Percentiles rank a stretch among this genome's conserved stretches.
phyloP scores from a whole-genome alignment of 2,329 filamentous ascomycete species.

The Colletotrichum falcatum region DNA sequence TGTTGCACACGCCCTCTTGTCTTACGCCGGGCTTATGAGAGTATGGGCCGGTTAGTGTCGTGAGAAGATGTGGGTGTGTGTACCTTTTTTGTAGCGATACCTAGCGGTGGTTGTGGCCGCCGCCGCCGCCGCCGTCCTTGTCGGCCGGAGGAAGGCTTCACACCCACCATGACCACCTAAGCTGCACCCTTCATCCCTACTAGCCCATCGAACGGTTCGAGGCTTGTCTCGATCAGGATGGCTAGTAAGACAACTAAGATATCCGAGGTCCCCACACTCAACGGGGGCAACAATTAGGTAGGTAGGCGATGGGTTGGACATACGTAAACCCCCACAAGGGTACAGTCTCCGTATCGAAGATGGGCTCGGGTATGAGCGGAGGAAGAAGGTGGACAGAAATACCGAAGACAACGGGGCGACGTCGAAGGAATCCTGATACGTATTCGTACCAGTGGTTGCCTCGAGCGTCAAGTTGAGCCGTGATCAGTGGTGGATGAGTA shows the following conservation, averaged over 20 bases:
- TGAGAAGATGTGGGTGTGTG: conserved; percentile 2
- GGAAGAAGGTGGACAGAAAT: background rate
- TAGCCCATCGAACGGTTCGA: conserved; percentile 37
- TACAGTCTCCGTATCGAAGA: conserved; percentile 8
- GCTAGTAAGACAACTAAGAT: conserved; percentile 24
- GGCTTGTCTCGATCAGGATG: conserved; percentile 35
- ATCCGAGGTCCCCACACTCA: conserved; percentile 28
- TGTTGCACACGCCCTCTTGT: conserved; percentile 26
- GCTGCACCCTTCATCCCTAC: conserved; percentile 34
- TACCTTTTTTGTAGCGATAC: conserved; percentile 4
- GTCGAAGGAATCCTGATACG: background rate
- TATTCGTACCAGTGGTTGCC: background rate
- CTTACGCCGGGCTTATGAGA: conserved; percentile 15
- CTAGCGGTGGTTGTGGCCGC: background rate
- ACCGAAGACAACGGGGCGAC: background rate
- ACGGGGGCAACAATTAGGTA: conserved; percentile 23
- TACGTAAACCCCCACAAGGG: conserved; percentile 27
- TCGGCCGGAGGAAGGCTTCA: conserved; percentile 9
- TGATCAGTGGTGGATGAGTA: conserved; percentile 32
- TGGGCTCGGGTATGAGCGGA: background rate
- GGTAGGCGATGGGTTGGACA: conserved; percentile 25
- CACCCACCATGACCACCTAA: conserved; percentile 20
- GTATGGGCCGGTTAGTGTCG: conserved; percentile 3
- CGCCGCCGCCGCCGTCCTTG: background rate
- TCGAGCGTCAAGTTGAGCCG: conserved; percentile 10